A percentile compares a stretch with the other conserved stretches of the same genome.
phyloP scores from a whole-genome alignment of 495 filamentous ascomycete species.

The Lepraria neglecta region DNA sequence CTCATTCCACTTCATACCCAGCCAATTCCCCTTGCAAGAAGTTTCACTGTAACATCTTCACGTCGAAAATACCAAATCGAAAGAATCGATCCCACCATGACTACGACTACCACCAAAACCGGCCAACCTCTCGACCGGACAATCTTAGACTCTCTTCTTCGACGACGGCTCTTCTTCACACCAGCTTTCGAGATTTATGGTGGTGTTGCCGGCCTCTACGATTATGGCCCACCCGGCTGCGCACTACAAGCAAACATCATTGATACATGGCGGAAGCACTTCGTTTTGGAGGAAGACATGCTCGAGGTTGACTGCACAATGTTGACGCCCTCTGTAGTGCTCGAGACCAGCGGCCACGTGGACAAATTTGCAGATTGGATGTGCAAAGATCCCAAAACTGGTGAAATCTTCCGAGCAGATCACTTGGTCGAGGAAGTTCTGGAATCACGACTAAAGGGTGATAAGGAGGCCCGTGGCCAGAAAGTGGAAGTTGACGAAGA shows the following conservation, averaged over 20 bases:
- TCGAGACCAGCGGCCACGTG: constrained; percentile 95
- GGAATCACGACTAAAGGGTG: constrained; percentile 71
- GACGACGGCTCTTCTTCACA: constrained; percentile 86
- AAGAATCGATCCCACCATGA: constrained; percentile 40
- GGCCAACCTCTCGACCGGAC: constrained; percentile 81
- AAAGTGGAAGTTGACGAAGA: constrained; percentile 60
- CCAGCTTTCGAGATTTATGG: constrained; percentile 93
- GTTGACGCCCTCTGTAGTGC: constrained; percentile 78
- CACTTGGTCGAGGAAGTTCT: constrained; percentile 93
- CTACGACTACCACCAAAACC: constrained; percentile 69
- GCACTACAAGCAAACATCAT: constrained; percentile 78
- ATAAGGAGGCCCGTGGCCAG: constrained; percentile 70
- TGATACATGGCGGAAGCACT: constrained; percentile 89
- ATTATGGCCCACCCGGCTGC: constrained; percentile 79
- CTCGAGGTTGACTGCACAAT: constrained; percentile 82
- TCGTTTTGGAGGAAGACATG: constrained; percentile 85
- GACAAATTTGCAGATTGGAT: constrained; percentile 99
- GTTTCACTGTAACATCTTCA: constrained; percentile 26
- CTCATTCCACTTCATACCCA: background rate
- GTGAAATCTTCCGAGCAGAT: constrained; percentile 92
- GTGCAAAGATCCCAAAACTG: constrained; percentile 97
- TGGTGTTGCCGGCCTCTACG: constrained; percentile 77
- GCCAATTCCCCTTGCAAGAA: constrained; percentile 16
- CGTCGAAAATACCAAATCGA: constrained; percentile 28
- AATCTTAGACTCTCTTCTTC: constrained; percentile 73